Conservation (phyloP, 441 rosid species). For the Mallotus japonicus region DNA sequence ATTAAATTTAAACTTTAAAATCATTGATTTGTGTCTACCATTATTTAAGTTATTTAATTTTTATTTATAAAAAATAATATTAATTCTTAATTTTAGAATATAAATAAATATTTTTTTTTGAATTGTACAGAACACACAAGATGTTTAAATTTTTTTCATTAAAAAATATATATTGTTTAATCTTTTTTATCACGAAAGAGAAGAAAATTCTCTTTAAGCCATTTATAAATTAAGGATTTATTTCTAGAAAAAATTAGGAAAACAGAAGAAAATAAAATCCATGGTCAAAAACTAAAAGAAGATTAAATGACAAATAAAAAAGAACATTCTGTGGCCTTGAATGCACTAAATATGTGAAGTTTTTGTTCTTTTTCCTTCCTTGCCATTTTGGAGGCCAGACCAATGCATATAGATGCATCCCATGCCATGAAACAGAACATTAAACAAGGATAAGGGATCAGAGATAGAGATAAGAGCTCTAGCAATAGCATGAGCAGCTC, state of each 20-base stretch:
- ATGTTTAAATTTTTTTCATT: too few relatives aligned
- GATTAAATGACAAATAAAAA: not conserved
- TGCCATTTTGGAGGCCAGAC: not conserved
- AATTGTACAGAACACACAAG: too few relatives aligned
- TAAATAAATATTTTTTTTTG: too few relatives aligned
- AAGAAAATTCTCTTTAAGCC: too few relatives aligned
- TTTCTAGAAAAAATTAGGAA: not conserved
- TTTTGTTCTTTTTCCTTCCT: not conserved
- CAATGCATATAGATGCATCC: not conserved
- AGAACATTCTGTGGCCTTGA: constrained; percentile 17
- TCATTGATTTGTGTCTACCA: too few relatives aligned
- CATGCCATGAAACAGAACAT: constrained; percentile 27
- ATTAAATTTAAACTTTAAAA: too few relatives aligned
- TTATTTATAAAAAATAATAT: too few relatives aligned
- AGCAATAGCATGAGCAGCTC: constrained; percentile 46
- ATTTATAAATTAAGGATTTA: too few relatives aligned
- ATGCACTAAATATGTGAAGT: not conserved
- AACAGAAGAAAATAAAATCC: not conserved
- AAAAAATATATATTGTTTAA: too few relatives aligned
- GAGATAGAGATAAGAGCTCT: not conserved
- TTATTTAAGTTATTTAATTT: too few relatives aligned
- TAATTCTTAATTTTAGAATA: too few relatives aligned
- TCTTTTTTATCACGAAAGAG: too few relatives aligned
- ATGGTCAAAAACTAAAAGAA: not conserved
- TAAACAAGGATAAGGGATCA: not conserved